Base-by-base conservation (phyloP, 164 flowering plant genomes). In the Vitis amurensis region DNA sequence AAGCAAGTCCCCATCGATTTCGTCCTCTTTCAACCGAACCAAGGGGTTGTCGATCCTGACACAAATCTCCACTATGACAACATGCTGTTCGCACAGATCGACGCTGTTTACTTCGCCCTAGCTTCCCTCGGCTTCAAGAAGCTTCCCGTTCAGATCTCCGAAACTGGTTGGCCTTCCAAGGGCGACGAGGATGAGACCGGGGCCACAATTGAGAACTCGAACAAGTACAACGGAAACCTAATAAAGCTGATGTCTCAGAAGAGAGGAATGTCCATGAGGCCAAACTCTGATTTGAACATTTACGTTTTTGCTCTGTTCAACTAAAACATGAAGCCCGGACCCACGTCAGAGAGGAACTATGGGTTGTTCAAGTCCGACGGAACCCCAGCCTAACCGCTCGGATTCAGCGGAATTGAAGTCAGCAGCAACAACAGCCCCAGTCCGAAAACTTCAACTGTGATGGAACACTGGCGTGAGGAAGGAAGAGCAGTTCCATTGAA, bases 161-260 rank as follows among this genome's bases (percentile, higher is more conserved):
- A 89, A 75, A 89, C 93, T 0, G 93, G 93, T 0, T 89, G 93
- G 93, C 91, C 93, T 30, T 87, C 93, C 4, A 86, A 83, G 50
- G 93, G 93, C 4, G 93, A 89, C 63, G 79, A 17, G 3, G 83
- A 85, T 53, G 91, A 87, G 55, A 78, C 75, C 5, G 93, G 91
- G 2, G 91, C 93, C 0, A 77, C 89, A 13, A 57, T 47, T n/a
- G 89, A 87, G 55, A 85, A 89, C 53, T 91, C 93, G 2, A 78
- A 66, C 82, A 74, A 72, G 77, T 89, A 89, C 72, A 89, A 89
- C 61, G 83, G 82, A 55, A 89, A 89, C 55, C 67, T 89, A 68
- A 50, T 89, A 27, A 81, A 81, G 76, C 13, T 82, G 55, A 58
- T 81, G 1, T 27, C 64, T 16, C 74, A 80, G 73, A 81, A 76